Base-by-base conservation (phyloP, 805 yeast species). In the Spathaspora passalidarum region DNA sequence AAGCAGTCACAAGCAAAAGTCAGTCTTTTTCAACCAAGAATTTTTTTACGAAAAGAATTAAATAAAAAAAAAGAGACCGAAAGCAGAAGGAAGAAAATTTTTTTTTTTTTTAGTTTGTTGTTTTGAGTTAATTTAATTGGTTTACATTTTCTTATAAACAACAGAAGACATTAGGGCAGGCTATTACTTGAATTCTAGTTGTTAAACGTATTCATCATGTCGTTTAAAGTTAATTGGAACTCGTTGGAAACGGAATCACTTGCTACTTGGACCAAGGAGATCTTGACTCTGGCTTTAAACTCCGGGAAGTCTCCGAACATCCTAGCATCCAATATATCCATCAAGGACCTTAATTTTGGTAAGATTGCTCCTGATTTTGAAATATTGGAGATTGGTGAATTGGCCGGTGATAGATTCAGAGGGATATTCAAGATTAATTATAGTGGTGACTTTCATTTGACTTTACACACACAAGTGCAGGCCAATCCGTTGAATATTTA, bases 401-500 rank as follows among this genome's bases (percentile, higher is more conserved):
- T 88, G 26, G 94, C 82, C 5, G 72, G 70, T 21, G 94, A 87
- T 63, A 66, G 87, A 49, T 88, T 87, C 57, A 72, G 94, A 47
- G 95, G 96, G 1, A 88, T 87, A 17, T 88, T 87, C 71, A 87
- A 86, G 56, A 76, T 87, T 50, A 81, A 79, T 54, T 87, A 88
- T 60, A 70, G 73, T 40, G 96, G 96, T 2, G 88, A 85, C 60
- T 88, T 89, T 16, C 79, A 79, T 45, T 78, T 87, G 44, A 84
- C 90, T 1, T 72, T 88, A 43, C 85, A 81, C 44, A 87, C 95
- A 0, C 81, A 84, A 46, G 88, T 89, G 11, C 90, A 88, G 62
- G 96, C 96, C 1, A 88, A 88, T 62, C 86, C 94, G 5, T 69
- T 89, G 44, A 83, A 84, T 49, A 86, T 87, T 22, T 83, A 86